These are phyloP conservation scores for Nicotiana obtusifolia DNA, from an alignment of 257 asterid genomes.

Conservation along the genomic window DNA sequence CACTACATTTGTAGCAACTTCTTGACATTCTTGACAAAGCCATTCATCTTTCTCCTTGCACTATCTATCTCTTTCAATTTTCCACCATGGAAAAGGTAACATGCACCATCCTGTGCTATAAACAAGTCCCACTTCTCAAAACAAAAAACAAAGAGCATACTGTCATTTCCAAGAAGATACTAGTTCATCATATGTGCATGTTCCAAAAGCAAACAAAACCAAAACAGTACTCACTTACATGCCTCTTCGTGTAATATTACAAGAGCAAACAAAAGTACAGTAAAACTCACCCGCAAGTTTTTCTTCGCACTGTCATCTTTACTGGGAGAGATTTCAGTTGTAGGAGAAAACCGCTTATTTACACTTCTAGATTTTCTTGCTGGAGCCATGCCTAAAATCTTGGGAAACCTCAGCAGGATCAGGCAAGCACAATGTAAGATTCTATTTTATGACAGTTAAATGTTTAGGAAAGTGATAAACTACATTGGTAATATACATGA, in stretches of 20 bases:
- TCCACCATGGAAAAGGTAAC: not conserved
- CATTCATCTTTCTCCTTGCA: constrained; percentile 6
- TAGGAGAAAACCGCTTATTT: constrained; percentile 44
- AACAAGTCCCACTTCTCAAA: not conserved
- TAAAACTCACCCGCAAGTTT: constrained; percentile 57
- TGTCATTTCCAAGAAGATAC: not conserved
- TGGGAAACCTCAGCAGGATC: constrained; percentile 12
- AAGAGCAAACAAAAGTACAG: constrained; percentile 1
- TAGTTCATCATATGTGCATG: not conserved
- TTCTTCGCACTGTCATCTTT: constrained; percentile 54
- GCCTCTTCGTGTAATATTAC: not conserved
- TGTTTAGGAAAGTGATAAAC: not conserved
- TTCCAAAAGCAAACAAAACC: not conserved
- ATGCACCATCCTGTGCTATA: not conserved
- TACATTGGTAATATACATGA: not conserved
- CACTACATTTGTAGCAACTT: not conserved
- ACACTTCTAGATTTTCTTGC: constrained; percentile 56
- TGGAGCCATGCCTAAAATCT: constrained; percentile 55
- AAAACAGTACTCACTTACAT: not conserved
- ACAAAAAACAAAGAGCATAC: not conserved
- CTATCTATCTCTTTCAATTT: not conserved
- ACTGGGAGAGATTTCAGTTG: constrained; percentile 51
- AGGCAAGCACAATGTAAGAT: not conserved
- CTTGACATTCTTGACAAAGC: not conserved
- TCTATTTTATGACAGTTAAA: not conserved